phyloP scores from a whole-genome alignment of 352 stramenopile species.

The Phytophthora megakarya region DNA sequence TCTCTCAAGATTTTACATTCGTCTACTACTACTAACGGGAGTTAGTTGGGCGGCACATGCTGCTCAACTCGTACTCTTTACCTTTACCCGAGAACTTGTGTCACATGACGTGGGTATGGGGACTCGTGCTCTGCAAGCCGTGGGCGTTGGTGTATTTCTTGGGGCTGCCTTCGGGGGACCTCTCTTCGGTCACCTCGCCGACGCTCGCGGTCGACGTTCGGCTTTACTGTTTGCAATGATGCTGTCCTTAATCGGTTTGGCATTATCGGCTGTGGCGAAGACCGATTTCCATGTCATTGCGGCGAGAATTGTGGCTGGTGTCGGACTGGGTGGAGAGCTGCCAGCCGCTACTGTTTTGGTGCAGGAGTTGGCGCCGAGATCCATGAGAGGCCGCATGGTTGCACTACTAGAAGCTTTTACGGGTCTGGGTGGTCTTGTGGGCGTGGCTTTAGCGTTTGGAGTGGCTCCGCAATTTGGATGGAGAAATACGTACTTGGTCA shows the following conservation, averaged over 20 bases:
- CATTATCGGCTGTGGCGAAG: slow-evolving; percentile 26
- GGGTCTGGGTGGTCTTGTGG: slow-evolving; percentile 30
- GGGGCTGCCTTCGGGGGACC: slow-evolving; percentile 29
- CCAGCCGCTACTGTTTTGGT: slow-evolving; percentile 35
- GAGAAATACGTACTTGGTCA: slow-evolving; percentile 32
- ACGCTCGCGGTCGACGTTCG: slow-evolving; percentile 26
- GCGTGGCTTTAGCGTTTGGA: slow-evolving; percentile 27
- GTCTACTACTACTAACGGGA: slow-evolving; percentile 35
- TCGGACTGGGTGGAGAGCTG: slow-evolving; percentile 46
- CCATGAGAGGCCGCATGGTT: slow-evolving; percentile 30
- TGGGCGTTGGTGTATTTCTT: slow-evolving; percentile 22
- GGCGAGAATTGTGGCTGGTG: slow-evolving; percentile 29
- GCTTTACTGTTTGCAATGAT: slow-evolving; percentile 37
- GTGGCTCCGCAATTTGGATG: slow-evolving; percentile 35
- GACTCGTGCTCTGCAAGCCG: slow-evolving; percentile 19
- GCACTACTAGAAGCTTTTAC: slow-evolving; percentile 41
- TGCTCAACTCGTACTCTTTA: slow-evolving; percentile 42
- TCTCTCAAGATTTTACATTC: slow-evolving; percentile 34
- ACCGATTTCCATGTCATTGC: slow-evolving; percentile 29
- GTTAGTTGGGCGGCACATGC: slow-evolving; percentile 41
- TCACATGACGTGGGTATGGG: slow-evolving; percentile 28
- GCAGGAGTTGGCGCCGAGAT: slow-evolving; percentile 38
- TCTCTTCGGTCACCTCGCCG: slow-evolving; percentile 36
- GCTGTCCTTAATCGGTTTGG: slow-evolving; percentile 33
- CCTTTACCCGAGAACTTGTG: slow-evolving; percentile 34